Evolutionary conservation across 139 green algal species (phyloP).

Genomic region (Dunaliella sp.): DNA sequence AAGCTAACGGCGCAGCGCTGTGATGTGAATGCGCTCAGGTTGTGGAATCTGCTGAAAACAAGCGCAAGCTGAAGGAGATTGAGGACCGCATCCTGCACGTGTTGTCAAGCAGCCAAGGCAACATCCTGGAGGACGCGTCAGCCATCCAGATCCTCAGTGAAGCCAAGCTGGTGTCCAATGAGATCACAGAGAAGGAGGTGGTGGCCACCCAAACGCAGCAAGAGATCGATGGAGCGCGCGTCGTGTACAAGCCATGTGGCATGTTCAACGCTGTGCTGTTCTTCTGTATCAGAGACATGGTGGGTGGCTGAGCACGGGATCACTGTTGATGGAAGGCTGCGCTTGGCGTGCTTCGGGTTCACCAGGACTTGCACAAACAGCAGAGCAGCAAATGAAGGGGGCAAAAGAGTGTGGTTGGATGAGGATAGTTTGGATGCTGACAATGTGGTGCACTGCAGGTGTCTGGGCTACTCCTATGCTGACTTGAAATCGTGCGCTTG

Average conservation of each 20-base stretch:
- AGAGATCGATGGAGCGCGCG: slow-evolving; percentile 47
- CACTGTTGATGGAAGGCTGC: no score
- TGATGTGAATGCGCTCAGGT: no score
- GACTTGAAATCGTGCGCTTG: no score
- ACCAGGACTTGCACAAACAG: no score
- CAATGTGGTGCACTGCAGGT: no score
- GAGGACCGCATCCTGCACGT: slow-evolving; percentile 77
- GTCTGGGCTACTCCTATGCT: no score
- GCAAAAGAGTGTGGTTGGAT: background rate
- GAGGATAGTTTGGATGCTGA: background rate
- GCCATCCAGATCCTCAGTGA: slow-evolving; percentile 69
- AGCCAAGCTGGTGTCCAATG: slow-evolving; percentile 66
- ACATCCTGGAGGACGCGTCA: slow-evolving; percentile 75
- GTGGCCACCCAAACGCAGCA: slow-evolving; percentile 54
- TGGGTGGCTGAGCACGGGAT: no score
- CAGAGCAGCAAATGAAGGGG: no score
- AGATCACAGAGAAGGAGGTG: slow-evolving; percentile 67
- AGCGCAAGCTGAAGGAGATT: slow-evolving; percentile 71
- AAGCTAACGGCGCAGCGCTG: no score
- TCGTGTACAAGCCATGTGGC: slow-evolving; percentile 59
- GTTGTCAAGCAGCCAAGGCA: slow-evolving; percentile 58
- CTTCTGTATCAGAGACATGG: slow-evolving; percentile 67
- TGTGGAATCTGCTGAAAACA: slow-evolving; percentile 66
- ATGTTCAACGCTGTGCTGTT: slow-evolving; percentile 67
- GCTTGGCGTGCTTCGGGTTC: no score